These are phyloP conservation scores for Jaminaea rosea DNA, from an alignment of 1,284 basidiomycete genomes.

Conservation along the genomic window DNA sequence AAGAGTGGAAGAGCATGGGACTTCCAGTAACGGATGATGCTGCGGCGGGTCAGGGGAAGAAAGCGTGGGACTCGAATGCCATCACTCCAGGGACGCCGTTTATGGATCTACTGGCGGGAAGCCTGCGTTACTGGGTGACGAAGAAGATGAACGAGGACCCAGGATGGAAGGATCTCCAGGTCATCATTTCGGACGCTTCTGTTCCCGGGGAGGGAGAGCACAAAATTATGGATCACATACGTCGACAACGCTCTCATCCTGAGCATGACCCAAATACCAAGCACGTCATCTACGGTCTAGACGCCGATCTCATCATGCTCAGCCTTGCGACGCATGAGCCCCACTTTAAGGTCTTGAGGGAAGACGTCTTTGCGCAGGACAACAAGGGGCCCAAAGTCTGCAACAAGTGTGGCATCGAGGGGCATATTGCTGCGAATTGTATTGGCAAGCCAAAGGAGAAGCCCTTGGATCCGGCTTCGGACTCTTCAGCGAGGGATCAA, in stretches of 20 bases:
- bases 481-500: slow-evolving; percentile 51
- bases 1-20: slow-evolving; percentile 82
- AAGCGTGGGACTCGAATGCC: slow-evolving; percentile 93
- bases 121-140: slow-evolving; percentile 90
- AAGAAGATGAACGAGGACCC: slow-evolving; percentile 89
- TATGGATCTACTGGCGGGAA: slow-evolving; percentile 82
- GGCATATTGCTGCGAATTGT: slow-evolving; percentile 90
- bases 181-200: slow-evolving; percentile 91
- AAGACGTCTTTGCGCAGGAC: slow-evolving; percentile 85
- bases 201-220: slow-evolving; percentile 99
- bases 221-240: slow-evolving; percentile 99
- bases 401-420: slow-evolving; percentile 83
- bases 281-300: slow-evolving; percentile 96
- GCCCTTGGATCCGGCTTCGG: slow-evolving; percentile 2
- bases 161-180: slow-evolving; percentile 74
- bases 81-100: slow-evolving; percentile 98
- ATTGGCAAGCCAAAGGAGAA: slow-evolving; percentile 48
- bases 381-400: slow-evolving; percentile 58
- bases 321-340: slow-evolving; percentile 96
- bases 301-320: slow-evolving; percentile 99
- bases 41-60: slow-evolving; percentile 61
- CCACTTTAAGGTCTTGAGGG: slow-evolving; percentile 89
- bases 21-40: slow-evolving; percentile 74
- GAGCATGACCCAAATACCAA: slow-evolving; percentile 88
- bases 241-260: slow-evolving; percentile 75